Percentiles rank a stretch among this genome's conserved stretches.
phyloP scores from a whole-genome alignment of 176 grass and related monocot genomes.

The Aegilops tauschii region DNA sequence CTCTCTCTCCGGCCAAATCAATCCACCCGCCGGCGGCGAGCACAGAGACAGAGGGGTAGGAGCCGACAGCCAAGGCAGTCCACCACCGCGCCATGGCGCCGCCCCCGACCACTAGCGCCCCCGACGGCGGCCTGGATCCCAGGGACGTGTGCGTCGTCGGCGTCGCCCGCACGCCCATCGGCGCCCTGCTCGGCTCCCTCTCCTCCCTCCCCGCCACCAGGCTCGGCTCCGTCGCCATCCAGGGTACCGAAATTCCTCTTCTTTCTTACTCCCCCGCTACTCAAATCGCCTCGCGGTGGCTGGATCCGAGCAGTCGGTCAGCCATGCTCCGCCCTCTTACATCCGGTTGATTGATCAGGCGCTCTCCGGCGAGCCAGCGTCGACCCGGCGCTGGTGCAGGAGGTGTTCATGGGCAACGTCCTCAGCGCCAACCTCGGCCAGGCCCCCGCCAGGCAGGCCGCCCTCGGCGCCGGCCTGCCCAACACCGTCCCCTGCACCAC shows the following conservation, averaged over 20 bases:
- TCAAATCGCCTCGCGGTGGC: not conserved
- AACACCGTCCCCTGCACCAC: slow-evolving; percentile 82
- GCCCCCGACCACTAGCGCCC: not conserved
- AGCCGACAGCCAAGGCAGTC: not conserved
- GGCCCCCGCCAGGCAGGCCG: slow-evolving; percentile 86
- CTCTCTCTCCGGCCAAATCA: not conserved
- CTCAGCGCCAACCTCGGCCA: slow-evolving; percentile 94
- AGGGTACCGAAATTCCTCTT: slow-evolving; percentile 28
- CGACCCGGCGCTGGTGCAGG: slow-evolving; percentile 75
- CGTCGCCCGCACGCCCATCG: slow-evolving; percentile 86
- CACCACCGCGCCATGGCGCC: slow-evolving; percentile 21
- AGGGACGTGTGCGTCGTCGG: slow-evolving; percentile 81
- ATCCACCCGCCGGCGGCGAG: not conserved
- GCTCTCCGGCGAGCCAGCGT: slow-evolving; percentile 73
- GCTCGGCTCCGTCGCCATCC: slow-evolving; percentile 79
- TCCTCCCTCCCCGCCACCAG: slow-evolving; percentile 83
- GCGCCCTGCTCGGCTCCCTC: slow-evolving; percentile 74
- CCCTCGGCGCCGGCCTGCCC: slow-evolving; percentile 79
- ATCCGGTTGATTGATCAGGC: slow-evolving; percentile 20
- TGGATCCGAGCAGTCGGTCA: not conserved
- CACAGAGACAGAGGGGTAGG: not conserved
- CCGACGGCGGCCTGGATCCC: not conserved
- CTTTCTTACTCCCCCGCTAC: not conserved
- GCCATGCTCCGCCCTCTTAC: not conserved
- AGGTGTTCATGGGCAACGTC: slow-evolving; percentile 95